These are phyloP conservation scores for Phytopythium helicoides DNA, from an alignment of 352 stramenopile species.

Conservation along the genomic window DNA sequence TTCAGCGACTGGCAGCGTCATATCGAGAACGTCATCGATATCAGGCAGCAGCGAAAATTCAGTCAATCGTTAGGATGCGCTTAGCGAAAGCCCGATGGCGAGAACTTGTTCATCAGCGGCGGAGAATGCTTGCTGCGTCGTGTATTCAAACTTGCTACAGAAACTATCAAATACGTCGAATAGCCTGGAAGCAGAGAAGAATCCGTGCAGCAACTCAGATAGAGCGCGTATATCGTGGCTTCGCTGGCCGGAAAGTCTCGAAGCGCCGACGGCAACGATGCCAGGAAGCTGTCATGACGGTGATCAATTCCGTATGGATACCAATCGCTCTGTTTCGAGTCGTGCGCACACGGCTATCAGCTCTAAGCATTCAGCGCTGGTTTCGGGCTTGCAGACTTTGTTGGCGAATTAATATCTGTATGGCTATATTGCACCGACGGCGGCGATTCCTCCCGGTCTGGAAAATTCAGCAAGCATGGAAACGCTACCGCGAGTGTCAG, in stretches of 20 bases:
- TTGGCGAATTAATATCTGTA: constrained; percentile 1
- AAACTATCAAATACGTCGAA: constrained; percentile 16
- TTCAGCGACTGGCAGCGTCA: constrained; percentile 15
- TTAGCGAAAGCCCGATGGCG: constrained; percentile 13
- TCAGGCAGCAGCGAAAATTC: constrained; percentile 19
- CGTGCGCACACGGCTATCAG: neutral
- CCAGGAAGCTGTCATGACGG: constrained; percentile 3
- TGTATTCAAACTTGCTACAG: constrained; percentile 26
- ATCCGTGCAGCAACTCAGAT: constrained; percentile 4
- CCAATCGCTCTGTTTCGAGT: constrained; percentile 3
- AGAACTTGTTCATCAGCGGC: constrained; percentile 12
- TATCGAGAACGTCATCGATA: constrained; percentile 20
- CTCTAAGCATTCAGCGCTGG: constrained; percentile 16
- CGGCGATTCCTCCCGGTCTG: constrained; percentile 20
- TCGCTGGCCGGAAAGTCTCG: constrained; percentile 9
- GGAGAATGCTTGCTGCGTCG: constrained; percentile 8
- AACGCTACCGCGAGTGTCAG: constrained; percentile 4
- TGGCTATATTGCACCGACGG: constrained; percentile 3
- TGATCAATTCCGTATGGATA: constrained; percentile 8
- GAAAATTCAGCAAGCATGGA: constrained; percentile 24
- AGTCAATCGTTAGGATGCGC: constrained; percentile 14
- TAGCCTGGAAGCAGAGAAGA: constrained; percentile 17
- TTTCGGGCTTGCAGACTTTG: constrained; percentile 10
- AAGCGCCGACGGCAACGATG: constrained; percentile 4
- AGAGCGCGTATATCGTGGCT: constrained; percentile 24